Conservation (phyloP, 1,139 yeast genomes). For the Suhomyces bribrorum region DNA sequence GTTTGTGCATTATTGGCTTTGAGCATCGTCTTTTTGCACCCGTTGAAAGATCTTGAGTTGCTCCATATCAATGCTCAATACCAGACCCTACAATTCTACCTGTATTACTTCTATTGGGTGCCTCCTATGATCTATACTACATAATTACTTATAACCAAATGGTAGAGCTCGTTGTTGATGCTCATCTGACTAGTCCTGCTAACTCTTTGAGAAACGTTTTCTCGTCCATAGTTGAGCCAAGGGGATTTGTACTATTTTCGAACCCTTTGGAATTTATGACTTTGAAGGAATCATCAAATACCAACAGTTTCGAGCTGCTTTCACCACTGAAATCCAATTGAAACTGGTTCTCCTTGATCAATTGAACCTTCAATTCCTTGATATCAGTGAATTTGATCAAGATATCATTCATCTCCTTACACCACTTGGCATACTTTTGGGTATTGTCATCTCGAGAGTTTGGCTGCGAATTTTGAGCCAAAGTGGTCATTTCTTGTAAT, state of each 20-base stretch:
- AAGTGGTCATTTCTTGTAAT: constrained; percentile 7
- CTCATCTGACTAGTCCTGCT: constrained; percentile 2
- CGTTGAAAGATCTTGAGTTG: too few relatives aligned
- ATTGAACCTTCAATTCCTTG: constrained; percentile 10
- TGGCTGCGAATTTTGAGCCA: constrained; percentile 9
- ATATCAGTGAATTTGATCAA: constrained; percentile 22
- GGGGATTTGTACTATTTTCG: neutral
- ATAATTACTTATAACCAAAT: too few relatives aligned
- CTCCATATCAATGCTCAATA: too few relatives aligned
- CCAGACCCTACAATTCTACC: too few relatives aligned
- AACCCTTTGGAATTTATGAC: constrained; percentile 1
- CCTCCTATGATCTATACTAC: too few relatives aligned
- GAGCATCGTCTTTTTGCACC: too few relatives aligned
- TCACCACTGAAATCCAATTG: neutral
- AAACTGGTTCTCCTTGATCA: neutral
- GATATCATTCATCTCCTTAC: constrained; percentile 30
- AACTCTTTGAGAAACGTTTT: constrained; percentile 3
- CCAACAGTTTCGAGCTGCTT: neutral
- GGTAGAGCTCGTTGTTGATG: neutral
- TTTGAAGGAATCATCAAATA: constrained; percentile 6
- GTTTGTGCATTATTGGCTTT: too few relatives aligned
- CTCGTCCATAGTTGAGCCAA: neutral
- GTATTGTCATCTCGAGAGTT: constrained; percentile 14
- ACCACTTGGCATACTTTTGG: constrained; percentile 32
- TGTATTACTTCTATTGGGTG: too few relatives aligned